These are phyloP conservation scores for Gossypium ekmanianum DNA, from an alignment of 345 rosid species.

Conservation along the genomic window DNA sequence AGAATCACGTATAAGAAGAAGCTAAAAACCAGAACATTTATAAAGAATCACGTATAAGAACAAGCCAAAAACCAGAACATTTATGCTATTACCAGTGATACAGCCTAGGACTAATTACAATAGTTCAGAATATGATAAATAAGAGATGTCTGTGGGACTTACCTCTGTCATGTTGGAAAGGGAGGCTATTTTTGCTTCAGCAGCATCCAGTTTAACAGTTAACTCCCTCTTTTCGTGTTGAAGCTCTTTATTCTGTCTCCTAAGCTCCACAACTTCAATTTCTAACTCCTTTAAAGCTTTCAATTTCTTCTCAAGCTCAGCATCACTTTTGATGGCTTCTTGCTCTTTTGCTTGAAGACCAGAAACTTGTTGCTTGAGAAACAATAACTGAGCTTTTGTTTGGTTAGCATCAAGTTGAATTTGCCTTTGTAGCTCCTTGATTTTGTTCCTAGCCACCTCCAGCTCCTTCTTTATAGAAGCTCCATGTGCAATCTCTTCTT, in stretches of 20 bases:
- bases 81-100: background rate
- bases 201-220: conserved; percentile 72
- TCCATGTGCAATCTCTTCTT: conserved; percentile 59
- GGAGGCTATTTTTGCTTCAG: conserved; percentile 61
- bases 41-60: background rate
- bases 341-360: conserved; percentile 78
- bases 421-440: conserved; percentile 85
- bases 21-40: background rate
- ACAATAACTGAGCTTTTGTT: conserved; percentile 83
- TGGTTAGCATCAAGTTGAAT: conserved; percentile 91
- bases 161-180: conserved; percentile 96
- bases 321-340: conserved; percentile 70
- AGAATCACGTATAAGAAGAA: background rate
- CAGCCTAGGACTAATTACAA: background rate
- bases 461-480: conserved; percentile 61
- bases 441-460: conserved; percentile 71
- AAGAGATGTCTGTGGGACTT: conserved; percentile 17
- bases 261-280: conserved; percentile 83
- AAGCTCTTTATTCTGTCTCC: conserved; percentile 88
- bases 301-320: conserved; percentile 63
- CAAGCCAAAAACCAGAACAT: background rate
- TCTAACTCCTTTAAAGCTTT: conserved; percentile 71
- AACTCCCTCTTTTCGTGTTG: conserved; percentile 92
- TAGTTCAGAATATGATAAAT: background rate
- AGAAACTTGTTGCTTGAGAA: conserved; percentile 90